These are phyloP conservation scores for Elaeis oleifera DNA, from an alignment of 202 grass and related monocot genomes.

Conservation along the genomic window DNA sequence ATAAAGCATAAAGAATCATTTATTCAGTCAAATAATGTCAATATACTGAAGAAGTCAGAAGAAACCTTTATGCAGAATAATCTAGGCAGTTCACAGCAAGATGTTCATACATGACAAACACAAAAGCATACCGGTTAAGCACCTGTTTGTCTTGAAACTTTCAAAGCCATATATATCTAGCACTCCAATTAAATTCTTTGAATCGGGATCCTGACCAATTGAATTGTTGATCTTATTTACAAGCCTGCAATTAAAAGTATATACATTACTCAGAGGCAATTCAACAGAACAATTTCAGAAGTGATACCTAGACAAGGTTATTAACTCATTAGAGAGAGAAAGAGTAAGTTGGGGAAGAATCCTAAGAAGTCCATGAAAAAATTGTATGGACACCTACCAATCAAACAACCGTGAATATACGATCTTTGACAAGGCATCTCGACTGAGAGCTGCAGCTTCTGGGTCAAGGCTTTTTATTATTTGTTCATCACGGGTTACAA, in stretches of 20 bases:
- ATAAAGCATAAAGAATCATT: no score
- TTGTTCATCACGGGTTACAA: conserved; percentile 91
- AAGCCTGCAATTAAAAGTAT: conserved; percentile 52
- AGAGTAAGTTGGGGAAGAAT: no score
- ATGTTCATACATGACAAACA: conserved; percentile 26
- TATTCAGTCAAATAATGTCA: no score
- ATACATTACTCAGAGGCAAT: background rate
- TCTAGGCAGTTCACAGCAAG: background rate
- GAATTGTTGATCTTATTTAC: conserved; percentile 93
- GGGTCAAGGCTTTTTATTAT: conserved; percentile 81
- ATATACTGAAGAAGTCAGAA: background rate
- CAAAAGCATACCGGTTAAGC: conserved; percentile 64
- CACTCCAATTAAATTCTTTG: conserved; percentile 84
- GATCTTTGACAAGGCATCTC: conserved; percentile 90
- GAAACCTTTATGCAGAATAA: background rate
- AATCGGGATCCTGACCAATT: conserved; percentile 97
- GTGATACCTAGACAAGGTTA: no score
- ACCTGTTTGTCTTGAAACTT: conserved; percentile 99
- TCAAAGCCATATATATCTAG: conserved; percentile 99
- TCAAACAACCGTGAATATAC: conserved; percentile 94
- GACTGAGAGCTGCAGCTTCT: conserved; percentile 69
- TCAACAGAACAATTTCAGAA: background rate
- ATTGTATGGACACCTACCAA: conserved; percentile 45
- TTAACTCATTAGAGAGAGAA: no score
- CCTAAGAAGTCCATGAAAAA: no score